Evolutionary conservation across 371 early-diverging fungal genomes (phyloP), one percentile per base, ranked within the genome.

Genomic region (Synchytrium microbalum): DNA sequence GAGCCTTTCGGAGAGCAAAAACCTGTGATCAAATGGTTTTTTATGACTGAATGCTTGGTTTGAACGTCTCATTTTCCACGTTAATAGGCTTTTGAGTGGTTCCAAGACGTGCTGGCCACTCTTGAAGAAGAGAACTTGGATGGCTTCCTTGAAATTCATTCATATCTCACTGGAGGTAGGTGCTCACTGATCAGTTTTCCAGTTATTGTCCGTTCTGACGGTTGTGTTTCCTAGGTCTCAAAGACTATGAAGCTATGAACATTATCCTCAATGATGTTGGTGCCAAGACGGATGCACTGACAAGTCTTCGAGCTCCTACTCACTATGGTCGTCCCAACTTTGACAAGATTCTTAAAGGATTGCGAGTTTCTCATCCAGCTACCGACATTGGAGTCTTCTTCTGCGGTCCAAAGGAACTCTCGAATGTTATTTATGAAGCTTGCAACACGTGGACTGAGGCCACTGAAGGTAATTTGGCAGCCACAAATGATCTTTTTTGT

Each of bases 361-460:
- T 81, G 29, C 46, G 71, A 25, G 61, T 59, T 14, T 64, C 25
- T 23, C 74, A 78, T 59, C 74, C 65, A 19, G 74, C 66, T 0
- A 74, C 73, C 10, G 76, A 79, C 51, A 66, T 81, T 31, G 83
- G 83, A 24, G 81, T 82, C 29, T 78, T 81, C 63, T 79, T 77
- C 68, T 82, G 83, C 60, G 83, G 83, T 2, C 74, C 84, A 29
- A 82, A 83, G 69, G 71, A 70, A 16, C 64, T 88, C 59, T 75
- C 79, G 25, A 73, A 72, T 46, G 66, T 69, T 38, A 64, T 88
- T 58, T 83, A 86, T 63, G 67, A 75, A 31, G 73, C 75, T 67
- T 82, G 79, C 68, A 86, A 86, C 67, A 84, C 77, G 66, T 84
- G 80, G 76, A 86, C 83, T 27, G 83, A 83, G 31, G 72, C 76